phyloP scores from a whole-genome alignment of 2,329 filamentous ascomycete species.

The Dactylellina drechsleri region DNA sequence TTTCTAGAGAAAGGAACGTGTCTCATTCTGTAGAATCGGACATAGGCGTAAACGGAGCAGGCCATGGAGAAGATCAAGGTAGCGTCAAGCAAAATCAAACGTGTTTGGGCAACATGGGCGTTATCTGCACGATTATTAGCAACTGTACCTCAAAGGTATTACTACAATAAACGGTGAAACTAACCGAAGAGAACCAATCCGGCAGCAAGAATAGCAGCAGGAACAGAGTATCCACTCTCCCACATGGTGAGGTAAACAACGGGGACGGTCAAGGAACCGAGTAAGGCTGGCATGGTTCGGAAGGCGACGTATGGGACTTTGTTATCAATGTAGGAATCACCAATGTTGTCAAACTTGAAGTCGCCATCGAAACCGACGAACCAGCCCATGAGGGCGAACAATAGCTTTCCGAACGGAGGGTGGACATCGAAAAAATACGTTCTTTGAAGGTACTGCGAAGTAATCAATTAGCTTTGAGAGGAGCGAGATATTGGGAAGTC shows the following conservation, averaged over 20 bases:
- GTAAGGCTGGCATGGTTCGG: conserved; percentile 87
- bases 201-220: conserved; percentile 86
- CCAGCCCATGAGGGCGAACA: conserved; percentile 97
- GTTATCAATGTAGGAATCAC: conserved; percentile 96
- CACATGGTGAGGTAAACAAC: conserved; percentile 98
- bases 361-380: conserved; percentile 95
- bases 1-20: conserved; percentile 90
- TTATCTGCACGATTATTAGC: conserved; percentile 71
- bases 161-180: conserved; percentile 7
- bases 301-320: conserved; percentile 97
- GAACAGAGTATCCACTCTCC: conserved; percentile 97
- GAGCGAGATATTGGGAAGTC: not conserved
- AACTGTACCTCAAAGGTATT: not conserved
- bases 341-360: conserved; percentile 99
- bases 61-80: conserved; percentile 96
- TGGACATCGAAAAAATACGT: conserved; percentile 99
- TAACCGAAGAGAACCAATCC: conserved; percentile 79
- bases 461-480: not conserved
- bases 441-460: conserved; percentile 84
- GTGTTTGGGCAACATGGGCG: conserved; percentile 94
- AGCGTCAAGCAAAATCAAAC: conserved; percentile 92
- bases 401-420: conserved; percentile 95
- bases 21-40: conserved; percentile 96
- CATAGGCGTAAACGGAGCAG: conserved; percentile 89
- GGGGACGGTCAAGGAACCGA: conserved; percentile 93